These are phyloP conservation scores for Cryptococcus amylolentus DNA, from an alignment of 1,284 basidiomycete genomes.

Conservation along the genomic window DNA sequence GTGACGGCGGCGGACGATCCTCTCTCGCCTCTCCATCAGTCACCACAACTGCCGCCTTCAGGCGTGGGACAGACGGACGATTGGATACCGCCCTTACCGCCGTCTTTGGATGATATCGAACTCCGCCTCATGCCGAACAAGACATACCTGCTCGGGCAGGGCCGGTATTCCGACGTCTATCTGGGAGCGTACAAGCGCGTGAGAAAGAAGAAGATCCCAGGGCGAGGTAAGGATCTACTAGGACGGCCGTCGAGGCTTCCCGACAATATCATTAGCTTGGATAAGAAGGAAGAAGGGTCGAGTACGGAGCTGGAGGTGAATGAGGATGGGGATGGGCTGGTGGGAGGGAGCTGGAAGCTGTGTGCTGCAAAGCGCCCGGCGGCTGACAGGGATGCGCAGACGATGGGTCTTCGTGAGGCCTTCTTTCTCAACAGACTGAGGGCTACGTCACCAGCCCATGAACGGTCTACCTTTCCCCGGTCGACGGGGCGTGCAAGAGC, in stretches of 20 bases:
- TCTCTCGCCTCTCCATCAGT: constrained; percentile 40
- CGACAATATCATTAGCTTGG: not conserved
- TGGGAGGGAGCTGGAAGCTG: constrained; percentile 41
- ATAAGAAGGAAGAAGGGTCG: not conserved
- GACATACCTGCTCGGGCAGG: constrained; percentile 49
- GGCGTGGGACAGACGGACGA: constrained; percentile 9
- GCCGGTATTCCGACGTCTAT: constrained; percentile 51
- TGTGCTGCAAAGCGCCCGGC: constrained; percentile 52
- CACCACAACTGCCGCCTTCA: constrained; percentile 29
- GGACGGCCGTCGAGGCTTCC: not conserved
- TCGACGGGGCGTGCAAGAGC: constrained; percentile 5
- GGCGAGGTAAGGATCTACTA: constrained; percentile 5
- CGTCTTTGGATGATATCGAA: constrained; percentile 30
- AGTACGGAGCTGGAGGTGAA: constrained; percentile 10
- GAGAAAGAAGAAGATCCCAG: constrained; percentile 11
- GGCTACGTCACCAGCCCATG: not conserved
- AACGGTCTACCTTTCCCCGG: not conserved
- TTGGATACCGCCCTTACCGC: constrained; percentile 38
- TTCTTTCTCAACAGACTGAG: constrained; percentile 51
- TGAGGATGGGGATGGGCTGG: constrained; percentile 16
- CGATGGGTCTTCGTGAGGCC: constrained; percentile 51
- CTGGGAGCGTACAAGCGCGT: constrained; percentile 43
- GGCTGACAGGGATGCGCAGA: constrained; percentile 50
- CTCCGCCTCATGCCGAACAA: constrained; percentile 38
- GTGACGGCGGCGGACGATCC: constrained; percentile 17